phyloP scores from a whole-genome alignment of 148 eudicot genomes.

The Mesembryanthemum crystallinum region DNA sequence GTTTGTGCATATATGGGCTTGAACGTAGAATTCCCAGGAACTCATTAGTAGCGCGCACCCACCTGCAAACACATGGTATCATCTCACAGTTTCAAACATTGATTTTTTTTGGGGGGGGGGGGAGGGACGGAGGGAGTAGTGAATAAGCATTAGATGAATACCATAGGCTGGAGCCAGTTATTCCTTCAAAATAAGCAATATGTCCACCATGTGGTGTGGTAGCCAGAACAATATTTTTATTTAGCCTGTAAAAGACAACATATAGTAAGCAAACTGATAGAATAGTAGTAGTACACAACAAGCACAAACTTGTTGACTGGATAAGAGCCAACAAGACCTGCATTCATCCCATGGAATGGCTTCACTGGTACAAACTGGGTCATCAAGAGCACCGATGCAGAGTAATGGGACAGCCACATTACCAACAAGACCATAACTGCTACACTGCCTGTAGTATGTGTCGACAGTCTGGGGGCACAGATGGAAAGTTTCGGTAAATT shows the following conservation, averaged over 20 bases:
- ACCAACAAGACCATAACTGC: conserved; percentile 63
- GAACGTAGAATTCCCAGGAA: conserved; percentile 52
- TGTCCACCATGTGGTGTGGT: conserved; percentile 89
- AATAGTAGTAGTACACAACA: neutral
- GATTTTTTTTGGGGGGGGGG: too few relatives aligned
- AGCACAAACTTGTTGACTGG: neutral
- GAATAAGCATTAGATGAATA: conserved; percentile 30
- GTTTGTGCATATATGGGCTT: conserved; percentile 62
- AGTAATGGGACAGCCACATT: conserved; percentile 78
- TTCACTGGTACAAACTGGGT: conserved; percentile 87
- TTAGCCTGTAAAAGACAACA: conserved; percentile 45
- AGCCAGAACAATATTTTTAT: conserved; percentile 76
- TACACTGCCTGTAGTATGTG: conserved; percentile 77
- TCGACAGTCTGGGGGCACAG: conserved; percentile 67
- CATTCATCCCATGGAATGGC: conserved; percentile 99
- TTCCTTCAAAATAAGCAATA: conserved; percentile 86
- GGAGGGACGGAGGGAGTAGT: too few relatives aligned
- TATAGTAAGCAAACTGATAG: conserved; percentile 10
- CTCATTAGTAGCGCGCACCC: conserved; percentile 84
- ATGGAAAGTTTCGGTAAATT: conserved; percentile 21
- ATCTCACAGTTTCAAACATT: too few relatives aligned
- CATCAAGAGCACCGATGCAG: conserved; percentile 93
- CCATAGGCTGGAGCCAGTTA: conserved; percentile 81
- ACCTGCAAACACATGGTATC: conserved; percentile 51
- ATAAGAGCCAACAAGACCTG: conserved; percentile 48